Base-by-base conservation (phyloP, 2,329 filamentous ascomycete species). In the Hypoxylon sp. region DNA sequence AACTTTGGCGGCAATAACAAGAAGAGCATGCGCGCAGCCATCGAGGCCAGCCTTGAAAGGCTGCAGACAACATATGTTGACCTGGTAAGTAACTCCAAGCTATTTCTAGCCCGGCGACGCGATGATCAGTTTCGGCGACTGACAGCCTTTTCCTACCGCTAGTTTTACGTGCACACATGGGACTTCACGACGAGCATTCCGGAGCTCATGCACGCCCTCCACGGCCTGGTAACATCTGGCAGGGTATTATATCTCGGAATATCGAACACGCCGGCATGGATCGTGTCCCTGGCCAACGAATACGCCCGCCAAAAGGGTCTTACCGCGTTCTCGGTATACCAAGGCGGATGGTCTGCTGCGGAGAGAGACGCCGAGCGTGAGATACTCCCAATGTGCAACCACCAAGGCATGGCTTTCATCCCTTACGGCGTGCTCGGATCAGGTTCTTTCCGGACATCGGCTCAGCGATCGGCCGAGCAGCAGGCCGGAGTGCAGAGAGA, bases 41-140 rank as follows among this genome's bases (percentile, higher is more conserved):
- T n/a, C 73, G 81, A 23, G 77, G 75, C 17, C 84, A 81, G 49
- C 70, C 29, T 87, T 55, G 74, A 74, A 65, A 88, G 84, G 74
- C 78, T 87, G 55, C 79, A 85, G 70, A 89, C 87, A 0, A 79
- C 82, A 48, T 91, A 73, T 50, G 73, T 81, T 59, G 79, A 81
- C 66, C 69, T 80, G 8, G 31, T 33, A 6, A 33, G 31, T n/a
- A 10, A 4, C n/a, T 13, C 5, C 10, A 2, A 31, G 29, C n/a
- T n/a, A 15, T 15, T 15, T n/a, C n/a, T n/a, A n/a, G n/a, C n/a
- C n/a, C n/a, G n/a, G n/a, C n/a, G n/a, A n/a, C n/a, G n/a, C n/a
- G n/a, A n/a, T n/a, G n/a, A n/a, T n/a, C n/a, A n/a, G n/a, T n/a
- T n/a, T n/a, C n/a, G n/a, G 31, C 31, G n/a, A 33, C n/a, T 13